A percentile compares a stretch with the other conserved stretches of the same genome.
phyloP scores from a whole-genome alignment of 371 early-diverging fungal species.

The Nematocida displodere region DNA sequence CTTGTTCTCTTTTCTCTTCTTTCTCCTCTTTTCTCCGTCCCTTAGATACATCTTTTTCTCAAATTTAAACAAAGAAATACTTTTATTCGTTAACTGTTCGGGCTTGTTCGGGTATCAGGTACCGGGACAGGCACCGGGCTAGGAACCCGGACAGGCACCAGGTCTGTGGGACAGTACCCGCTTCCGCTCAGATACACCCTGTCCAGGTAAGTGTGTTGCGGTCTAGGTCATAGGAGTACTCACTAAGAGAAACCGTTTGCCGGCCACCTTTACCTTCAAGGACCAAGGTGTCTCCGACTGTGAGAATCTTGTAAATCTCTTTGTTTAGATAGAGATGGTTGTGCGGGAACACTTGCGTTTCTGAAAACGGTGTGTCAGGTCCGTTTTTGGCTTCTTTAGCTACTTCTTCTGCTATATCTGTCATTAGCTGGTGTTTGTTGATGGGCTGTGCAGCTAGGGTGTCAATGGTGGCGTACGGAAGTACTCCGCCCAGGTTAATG shows the following conservation, averaged over 20 bases:
- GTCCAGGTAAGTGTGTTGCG: constrained; percentile 12
- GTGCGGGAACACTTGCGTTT: background rate
- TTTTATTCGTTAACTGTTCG: no score
- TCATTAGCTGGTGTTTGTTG: constrained; percentile 4
- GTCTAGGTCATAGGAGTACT: constrained; percentile 11
- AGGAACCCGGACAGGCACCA: no score
- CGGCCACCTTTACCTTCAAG: background rate
- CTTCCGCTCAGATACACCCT: no score
- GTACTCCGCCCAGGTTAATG: background rate
- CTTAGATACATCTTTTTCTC: background rate
- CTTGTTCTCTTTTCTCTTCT: constrained; percentile 4
- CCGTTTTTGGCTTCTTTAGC: background rate
- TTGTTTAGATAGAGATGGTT: constrained; percentile 5
- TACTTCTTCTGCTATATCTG: background rate
- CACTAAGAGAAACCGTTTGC: background rate
- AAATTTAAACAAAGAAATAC: no score
- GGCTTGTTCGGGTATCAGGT: no score
- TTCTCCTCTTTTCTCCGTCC: background rate
- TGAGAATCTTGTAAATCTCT: background rate
- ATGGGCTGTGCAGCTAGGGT: background rate
- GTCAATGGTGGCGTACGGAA: background rate
- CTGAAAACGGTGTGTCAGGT: no score
- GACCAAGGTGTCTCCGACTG: constrained; percentile 4
- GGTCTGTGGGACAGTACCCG: no score
- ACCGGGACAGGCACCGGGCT: no score